A percentile compares a stretch with the other conserved stretches of the same genome.
Conservation (phyloP, 257 asterid genomes). For the Avicennia marina region DNA sequence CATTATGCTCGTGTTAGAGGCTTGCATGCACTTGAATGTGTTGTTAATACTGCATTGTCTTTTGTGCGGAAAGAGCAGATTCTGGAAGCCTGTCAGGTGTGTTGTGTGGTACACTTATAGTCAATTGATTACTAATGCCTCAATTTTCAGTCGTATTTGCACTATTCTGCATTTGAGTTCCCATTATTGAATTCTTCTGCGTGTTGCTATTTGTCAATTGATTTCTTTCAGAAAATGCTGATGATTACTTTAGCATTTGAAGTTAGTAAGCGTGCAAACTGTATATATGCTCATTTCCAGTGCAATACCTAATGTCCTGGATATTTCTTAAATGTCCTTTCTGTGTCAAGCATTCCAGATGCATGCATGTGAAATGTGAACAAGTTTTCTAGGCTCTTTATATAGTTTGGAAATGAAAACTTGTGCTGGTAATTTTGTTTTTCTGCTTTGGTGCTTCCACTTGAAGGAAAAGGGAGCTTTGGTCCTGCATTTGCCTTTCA, state of each 20-base stretch:
- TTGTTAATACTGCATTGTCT: conserved; percentile 68
- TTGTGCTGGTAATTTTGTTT: conserved; percentile 12
- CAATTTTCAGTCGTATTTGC: conserved; percentile 7
- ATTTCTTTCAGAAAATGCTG: background rate
- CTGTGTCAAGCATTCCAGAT: background rate
- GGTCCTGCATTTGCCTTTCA: conserved; percentile 1
- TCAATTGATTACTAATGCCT: conserved; percentile 7
- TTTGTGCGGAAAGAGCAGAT: conserved; percentile 72
- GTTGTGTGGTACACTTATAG: conserved; percentile 17
- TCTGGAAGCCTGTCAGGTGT: conserved; percentile 81
- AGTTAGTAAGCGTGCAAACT: background rate
- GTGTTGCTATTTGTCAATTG: conserved; percentile 3
- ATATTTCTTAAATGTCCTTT: conserved; percentile 3
- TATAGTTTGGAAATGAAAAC: background rate
- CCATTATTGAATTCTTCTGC: conserved; percentile 2
- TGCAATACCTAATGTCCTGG: conserved; percentile 8
- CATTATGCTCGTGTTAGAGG: conserved; percentile 86
- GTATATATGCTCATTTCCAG: background rate
- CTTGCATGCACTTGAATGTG: conserved; percentile 65
- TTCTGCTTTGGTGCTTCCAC: conserved; percentile 13
- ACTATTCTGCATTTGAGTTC: conserved; percentile 12
- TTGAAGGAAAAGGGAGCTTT: conserved; percentile 11
- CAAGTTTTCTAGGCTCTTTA: conserved; percentile 13
- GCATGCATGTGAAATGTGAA: background rate
- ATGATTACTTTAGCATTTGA: conserved; percentile 1